A percentile compares a stretch with the other conserved stretches of the same genome.
Conservation (phyloP, 768 basidiomycete genomes). For the Russula abietina region DNA sequence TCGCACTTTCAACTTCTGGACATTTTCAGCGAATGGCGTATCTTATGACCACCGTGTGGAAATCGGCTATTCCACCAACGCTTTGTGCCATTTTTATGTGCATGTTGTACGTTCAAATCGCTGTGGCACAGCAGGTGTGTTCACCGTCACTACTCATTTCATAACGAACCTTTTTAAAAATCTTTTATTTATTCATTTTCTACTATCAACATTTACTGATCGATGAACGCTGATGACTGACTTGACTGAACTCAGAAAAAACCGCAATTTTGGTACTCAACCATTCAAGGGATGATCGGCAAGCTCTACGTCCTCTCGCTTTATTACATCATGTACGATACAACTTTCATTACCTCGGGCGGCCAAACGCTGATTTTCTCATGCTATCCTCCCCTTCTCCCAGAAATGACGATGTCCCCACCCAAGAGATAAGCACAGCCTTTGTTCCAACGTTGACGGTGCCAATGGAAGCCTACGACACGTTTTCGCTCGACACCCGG, state of each 20-base stretch:
- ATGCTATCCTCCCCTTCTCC: background rate
- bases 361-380: background rate
- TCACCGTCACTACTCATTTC: background rate
- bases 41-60: conserved; percentile 10
- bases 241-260: background rate
- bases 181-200: background rate
- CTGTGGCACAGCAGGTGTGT: background rate
- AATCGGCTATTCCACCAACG: conserved; percentile 14
- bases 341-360: background rate
- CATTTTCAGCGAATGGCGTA: background rate
- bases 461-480: background rate
- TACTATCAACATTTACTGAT: background rate
- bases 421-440: background rate
- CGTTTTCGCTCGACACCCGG: background rate
- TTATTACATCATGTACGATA: conserved; percentile 12
- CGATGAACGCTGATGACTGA: background rate
- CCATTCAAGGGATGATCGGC: conserved; percentile 1
- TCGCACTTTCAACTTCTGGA: background rate
- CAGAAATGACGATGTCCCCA: background rate
- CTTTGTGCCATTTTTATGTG: conserved; percentile 5
- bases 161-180: too few species aligned
- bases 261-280: background rate
- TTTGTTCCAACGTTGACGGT: conserved; percentile 4
- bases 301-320: conserved; percentile 21
- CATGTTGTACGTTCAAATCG: background rate